Percentiles rank a stretch among this genome's conserved stretches.
Evolutionary conservation across 371 early-diverging fungal species (phyloP).

Genomic region (Paraphysoderma sedebokerense): DNA sequence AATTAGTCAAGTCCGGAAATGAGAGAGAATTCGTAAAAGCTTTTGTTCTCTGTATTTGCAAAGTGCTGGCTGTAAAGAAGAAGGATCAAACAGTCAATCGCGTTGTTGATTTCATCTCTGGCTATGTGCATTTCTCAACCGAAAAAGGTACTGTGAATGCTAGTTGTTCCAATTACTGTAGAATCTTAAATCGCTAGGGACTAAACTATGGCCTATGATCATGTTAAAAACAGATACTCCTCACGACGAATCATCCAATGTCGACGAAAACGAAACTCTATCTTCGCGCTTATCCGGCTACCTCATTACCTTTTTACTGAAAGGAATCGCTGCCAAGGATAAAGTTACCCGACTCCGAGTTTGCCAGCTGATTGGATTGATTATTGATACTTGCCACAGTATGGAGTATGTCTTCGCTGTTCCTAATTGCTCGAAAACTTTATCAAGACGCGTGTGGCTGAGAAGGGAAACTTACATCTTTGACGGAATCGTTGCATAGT

Average conservation of each 20-base stretch:
- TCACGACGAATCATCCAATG: not conserved
- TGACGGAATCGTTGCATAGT: not conserved
- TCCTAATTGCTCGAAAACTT: not conserved
- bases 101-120: not conserved
- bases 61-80: not conserved
- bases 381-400: not conserved
- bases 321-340: not conserved
- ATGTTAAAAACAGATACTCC: not conserved
- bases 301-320: not conserved
- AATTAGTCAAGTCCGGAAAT: not conserved
- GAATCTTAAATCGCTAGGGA: not conserved
- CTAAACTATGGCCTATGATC: not conserved
- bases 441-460: not conserved
- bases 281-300: not conserved
- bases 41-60: not conserved
- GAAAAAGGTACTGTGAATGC: slow-evolving; percentile 1
- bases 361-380: not conserved
- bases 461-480: too few species aligned
- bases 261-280: not conserved
- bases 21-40: not conserved
- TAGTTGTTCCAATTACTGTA: not conserved
- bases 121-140: not conserved
- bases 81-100: not conserved
- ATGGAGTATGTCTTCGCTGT: not conserved
- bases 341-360: not conserved